Percentiles rank a stretch among this genome's conserved stretches.
These are phyloP conservation scores for Aspergillus nanangensis DNA, from an alignment of 495 filamentous ascomycete genomes.

Conservation along the genomic window DNA sequence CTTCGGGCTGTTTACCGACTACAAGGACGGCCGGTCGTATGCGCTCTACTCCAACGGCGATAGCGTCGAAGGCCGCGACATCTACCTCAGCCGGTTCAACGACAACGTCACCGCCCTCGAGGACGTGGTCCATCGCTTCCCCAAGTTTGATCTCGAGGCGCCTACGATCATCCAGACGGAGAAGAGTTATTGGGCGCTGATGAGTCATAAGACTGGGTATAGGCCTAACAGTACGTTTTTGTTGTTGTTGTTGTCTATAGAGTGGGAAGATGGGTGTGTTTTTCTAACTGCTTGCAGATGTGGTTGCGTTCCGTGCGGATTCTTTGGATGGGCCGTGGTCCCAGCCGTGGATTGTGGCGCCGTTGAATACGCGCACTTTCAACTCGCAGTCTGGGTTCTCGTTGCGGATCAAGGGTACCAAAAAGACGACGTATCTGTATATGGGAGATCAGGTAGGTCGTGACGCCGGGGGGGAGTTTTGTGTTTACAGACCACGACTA, in stretches of 20 bases:
- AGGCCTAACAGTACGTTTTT: slow-evolving; percentile 20
- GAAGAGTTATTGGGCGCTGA: slow-evolving; percentile 22
- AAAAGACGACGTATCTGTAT: slow-evolving; percentile 48
- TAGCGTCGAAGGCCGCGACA: slow-evolving; percentile 16
- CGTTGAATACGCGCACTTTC: slow-evolving; percentile 44
- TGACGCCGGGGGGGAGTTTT: no score
- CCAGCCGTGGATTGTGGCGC: slow-evolving; percentile 43
- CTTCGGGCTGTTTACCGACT: slow-evolving; percentile 23
- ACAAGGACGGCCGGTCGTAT: slow-evolving; percentile 18
- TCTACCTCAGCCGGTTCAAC: slow-evolving; percentile 19
- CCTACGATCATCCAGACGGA: slow-evolving; percentile 23
- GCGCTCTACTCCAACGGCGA: slow-evolving; percentile 25
- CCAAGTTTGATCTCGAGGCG: slow-evolving; percentile 23
- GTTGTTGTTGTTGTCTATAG: not conserved
- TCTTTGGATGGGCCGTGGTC: slow-evolving; percentile 47
- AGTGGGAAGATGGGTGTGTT: no score
- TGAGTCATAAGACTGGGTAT: slow-evolving; percentile 27
- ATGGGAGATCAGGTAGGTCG: slow-evolving; percentile 26
- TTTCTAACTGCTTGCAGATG: slow-evolving; percentile 10
- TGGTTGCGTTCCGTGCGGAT: slow-evolving; percentile 24
- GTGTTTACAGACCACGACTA: no score
- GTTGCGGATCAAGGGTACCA: slow-evolving; percentile 37
- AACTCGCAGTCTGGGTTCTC: slow-evolving; percentile 51
- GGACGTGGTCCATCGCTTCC: slow-evolving; percentile 16
- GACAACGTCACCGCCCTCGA: slow-evolving; percentile 16